A percentile compares a stretch with the other conserved stretches of the same genome.
phyloP scores from a whole-genome alignment of 768 basidiomycete species.

The Lyophyllum semitale region DNA sequence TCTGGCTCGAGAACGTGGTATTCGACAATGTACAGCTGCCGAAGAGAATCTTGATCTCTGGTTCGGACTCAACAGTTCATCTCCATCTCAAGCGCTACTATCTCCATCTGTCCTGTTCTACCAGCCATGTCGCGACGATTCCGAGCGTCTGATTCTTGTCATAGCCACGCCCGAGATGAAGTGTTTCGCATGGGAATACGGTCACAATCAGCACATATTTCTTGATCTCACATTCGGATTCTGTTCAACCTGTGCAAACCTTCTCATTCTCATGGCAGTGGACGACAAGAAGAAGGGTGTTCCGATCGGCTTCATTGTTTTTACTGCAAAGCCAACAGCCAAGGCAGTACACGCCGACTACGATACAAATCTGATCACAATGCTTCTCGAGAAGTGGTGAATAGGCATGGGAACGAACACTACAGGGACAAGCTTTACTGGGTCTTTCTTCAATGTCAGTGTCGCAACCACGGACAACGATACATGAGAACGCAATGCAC shows the following conservation, averaged over 20 bases:
- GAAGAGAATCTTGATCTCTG: slow-evolving; percentile 27
- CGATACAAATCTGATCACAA: slow-evolving; percentile 17
- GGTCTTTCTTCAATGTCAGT: neutral
- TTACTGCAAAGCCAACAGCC: slow-evolving; percentile 18
- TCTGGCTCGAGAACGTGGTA: slow-evolving; percentile 20
- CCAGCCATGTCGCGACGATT: slow-evolving; percentile 3
- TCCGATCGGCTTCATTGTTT: slow-evolving; percentile 29
- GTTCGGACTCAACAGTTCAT: slow-evolving; percentile 12
- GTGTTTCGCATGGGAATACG: slow-evolving; percentile 22
- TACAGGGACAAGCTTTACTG: slow-evolving; percentile 18
- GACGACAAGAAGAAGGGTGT: slow-evolving; percentile 28
- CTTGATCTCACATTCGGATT: slow-evolving; percentile 28
- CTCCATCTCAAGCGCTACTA: neutral
- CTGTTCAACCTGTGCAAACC: slow-evolving; percentile 20
- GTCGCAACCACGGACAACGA: slow-evolving; percentile 32
- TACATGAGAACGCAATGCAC: slow-evolving; percentile 22
- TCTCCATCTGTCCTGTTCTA: slow-evolving; percentile 23
- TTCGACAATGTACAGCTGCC: slow-evolving; percentile 23
- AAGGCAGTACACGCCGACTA: slow-evolving; percentile 27
- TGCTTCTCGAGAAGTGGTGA: slow-evolving; percentile 20
- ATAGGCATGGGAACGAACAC: slow-evolving; percentile 15
- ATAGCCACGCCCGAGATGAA: slow-evolving; percentile 17
- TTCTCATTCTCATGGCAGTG: slow-evolving; percentile 33
- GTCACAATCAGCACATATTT: slow-evolving; percentile 16
- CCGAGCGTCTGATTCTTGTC: slow-evolving; percentile 21